Evolutionary conservation across 176 grass and related monocot genomes (phyloP).

Genomic region (Urochloa ruziziensis): DNA sequence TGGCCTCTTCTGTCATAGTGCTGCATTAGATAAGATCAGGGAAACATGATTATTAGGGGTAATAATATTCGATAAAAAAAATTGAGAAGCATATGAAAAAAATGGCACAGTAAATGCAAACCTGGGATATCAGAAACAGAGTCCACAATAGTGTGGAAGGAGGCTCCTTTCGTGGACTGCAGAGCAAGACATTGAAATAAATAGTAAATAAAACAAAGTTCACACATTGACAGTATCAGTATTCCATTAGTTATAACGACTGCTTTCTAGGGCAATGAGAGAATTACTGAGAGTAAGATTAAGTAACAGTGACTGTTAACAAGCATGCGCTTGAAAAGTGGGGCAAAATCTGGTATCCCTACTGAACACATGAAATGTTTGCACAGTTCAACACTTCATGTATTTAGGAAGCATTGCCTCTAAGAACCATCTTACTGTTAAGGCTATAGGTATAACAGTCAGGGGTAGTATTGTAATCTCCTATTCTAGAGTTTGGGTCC

Average conservation of each 20-base stretch:
- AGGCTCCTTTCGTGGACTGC: conserved; percentile 76
- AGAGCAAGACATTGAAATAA: not conserved
- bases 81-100: not conserved
- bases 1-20: conserved; percentile 93
- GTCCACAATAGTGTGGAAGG: conserved; percentile 96
- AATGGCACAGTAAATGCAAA: conserved; percentile 43
- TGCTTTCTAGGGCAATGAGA: not conserved
- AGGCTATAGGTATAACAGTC: too few species aligned
- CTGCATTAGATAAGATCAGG: conserved; percentile 49
- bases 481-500: too few species aligned
- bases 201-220: not conserved
- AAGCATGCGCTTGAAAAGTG: not conserved
- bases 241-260: not conserved
- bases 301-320: not conserved
- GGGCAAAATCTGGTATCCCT: not conserved
- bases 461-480: too few species aligned
- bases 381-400: not conserved
- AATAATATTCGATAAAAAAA: conserved; percentile 16
- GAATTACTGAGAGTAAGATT: not conserved
- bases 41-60: conserved; percentile 14
- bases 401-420: not conserved
- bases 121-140: conserved; percentile 93
- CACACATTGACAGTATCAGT: not conserved
- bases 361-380: not conserved
- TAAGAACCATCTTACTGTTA: not conserved